A percentile compares a stretch with the other conserved stretches of the same genome.
These are phyloP conservation scores for Linum tenue DNA, from an alignment of 345 rosid species.

Conservation along the genomic window DNA sequence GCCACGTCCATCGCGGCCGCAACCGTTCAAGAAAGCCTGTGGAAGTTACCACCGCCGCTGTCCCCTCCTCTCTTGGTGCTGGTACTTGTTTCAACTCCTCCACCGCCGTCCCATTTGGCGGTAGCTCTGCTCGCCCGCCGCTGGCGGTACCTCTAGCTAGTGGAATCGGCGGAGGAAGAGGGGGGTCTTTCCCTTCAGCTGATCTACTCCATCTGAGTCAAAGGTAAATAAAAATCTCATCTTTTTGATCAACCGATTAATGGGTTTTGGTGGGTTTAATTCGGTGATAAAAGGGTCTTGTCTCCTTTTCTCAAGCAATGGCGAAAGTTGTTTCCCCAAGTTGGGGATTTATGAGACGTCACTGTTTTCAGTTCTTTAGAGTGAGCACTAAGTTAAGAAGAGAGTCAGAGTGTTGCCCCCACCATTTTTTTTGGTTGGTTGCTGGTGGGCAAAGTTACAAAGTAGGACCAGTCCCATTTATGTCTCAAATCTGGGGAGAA, in stretches of 20 bases:
- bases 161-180: no score
- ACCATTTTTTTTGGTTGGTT: neutral
- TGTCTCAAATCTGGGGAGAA: neutral
- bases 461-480: neutral
- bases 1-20: conserved; percentile 99
- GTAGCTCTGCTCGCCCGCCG: neutral
- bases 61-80: conserved; percentile 5
- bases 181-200: conserved; percentile 20
- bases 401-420: neutral
- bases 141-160: no score
- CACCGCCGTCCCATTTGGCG: conserved; percentile 1
- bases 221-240: conserved; percentile 28
- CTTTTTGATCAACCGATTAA: neutral
- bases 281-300: neutral
- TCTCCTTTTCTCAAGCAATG: neutral
- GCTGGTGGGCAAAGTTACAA: neutral
- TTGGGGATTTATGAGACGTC: neutral
- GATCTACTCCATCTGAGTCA: conserved; percentile 50
- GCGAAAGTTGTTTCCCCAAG: neutral
- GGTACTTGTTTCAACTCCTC: conserved; percentile 6
- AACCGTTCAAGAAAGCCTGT: conserved; percentile 99
- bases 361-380: conserved; percentile 7
- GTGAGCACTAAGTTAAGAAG: no score
- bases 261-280: neutral
- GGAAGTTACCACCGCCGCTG: conserved; percentile 42